These are phyloP conservation scores for Hyaloscypha bicolor DNA, from an alignment of 495 filamentous ascomycete genomes.

Conservation along the genomic window DNA sequence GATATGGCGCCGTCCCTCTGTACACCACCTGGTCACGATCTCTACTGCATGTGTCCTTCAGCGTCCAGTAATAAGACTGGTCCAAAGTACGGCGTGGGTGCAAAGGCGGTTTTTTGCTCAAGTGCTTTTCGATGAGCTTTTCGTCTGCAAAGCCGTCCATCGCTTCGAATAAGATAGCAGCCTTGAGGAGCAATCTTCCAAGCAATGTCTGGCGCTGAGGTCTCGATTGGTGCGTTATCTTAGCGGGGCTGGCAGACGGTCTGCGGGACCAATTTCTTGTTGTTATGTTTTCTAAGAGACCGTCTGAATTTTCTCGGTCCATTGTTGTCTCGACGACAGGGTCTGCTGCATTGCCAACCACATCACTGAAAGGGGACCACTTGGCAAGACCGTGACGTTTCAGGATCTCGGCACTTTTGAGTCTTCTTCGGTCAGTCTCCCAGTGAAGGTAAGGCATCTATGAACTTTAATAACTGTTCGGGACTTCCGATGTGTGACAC, in stretches of 20 bases:
- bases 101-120: not conserved
- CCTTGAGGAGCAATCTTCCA: not conserved
- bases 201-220: not conserved
- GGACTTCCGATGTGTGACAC: not conserved
- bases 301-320: not conserved
- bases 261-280: not conserved
- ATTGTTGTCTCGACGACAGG: not conserved
- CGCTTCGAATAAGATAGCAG: not conserved
- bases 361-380: not conserved
- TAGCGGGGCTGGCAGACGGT: not conserved
- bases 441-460: slow-evolving; percentile 41
- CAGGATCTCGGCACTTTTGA: not conserved
- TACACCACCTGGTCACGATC: slow-evolving; percentile 4
- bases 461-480: not conserved
- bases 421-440: slow-evolving; percentile 25
- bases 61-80: slow-evolving; percentile 7
- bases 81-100: slow-evolving; percentile 2
- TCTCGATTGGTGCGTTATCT: not conserved
- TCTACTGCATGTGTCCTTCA: not conserved
- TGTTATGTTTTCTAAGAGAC: not conserved
- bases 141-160: not conserved
- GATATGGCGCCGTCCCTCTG: not conserved
- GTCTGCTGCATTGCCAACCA: not conserved
- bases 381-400: not conserved
- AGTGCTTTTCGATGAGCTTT: not conserved